A percentile compares a stretch with the other conserved stretches of the same genome.
Evolutionary conservation across 495 filamentous ascomycete genomes (phyloP).

Genomic region (Halenospora varia): DNA sequence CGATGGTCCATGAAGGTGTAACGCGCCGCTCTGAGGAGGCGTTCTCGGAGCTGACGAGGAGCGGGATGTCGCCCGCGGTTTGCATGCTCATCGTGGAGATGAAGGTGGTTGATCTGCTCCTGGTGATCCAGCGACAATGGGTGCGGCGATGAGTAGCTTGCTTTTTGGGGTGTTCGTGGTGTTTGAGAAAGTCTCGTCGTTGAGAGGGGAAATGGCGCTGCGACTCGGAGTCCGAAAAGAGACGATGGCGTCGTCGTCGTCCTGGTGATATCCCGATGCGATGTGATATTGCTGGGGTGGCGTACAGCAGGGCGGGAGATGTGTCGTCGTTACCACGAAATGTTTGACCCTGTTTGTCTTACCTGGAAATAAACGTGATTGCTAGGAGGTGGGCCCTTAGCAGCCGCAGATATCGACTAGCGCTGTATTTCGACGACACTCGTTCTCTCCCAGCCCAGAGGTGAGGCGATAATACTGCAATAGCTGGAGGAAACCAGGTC

Average conservation of each 20-base stretch:
- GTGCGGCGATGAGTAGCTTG: not conserved
- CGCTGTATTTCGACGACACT: not conserved
- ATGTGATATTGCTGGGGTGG: not conserved
- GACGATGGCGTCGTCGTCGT: not conserved
- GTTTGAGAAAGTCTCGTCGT: not conserved
- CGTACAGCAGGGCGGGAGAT: not conserved
- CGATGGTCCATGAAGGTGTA: conserved; percentile 87
- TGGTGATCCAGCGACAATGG: not conserved
- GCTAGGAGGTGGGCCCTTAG: not conserved
- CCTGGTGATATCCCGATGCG: not conserved
- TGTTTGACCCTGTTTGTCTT: not conserved
- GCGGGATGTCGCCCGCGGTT: conserved; percentile 74
- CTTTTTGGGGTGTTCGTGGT: not conserved
- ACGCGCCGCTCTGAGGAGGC: conserved; percentile 79
- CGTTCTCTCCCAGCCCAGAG: not conserved
- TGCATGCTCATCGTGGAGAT: conserved; percentile 35
- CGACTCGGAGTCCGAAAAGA: not conserved
- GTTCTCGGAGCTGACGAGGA: conserved; percentile 76
- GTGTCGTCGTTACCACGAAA: not conserved
- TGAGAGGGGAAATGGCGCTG: not conserved
- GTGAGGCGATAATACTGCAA: not conserved
- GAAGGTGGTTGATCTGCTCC: not conserved
- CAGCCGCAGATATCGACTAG: not conserved
- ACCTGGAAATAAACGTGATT: not conserved
- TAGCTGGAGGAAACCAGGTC: not conserved